Evolutionary conservation across 371 early-diverging fungal species (phyloP).

Genomic region (Lichtheimia ramosa): DNA sequence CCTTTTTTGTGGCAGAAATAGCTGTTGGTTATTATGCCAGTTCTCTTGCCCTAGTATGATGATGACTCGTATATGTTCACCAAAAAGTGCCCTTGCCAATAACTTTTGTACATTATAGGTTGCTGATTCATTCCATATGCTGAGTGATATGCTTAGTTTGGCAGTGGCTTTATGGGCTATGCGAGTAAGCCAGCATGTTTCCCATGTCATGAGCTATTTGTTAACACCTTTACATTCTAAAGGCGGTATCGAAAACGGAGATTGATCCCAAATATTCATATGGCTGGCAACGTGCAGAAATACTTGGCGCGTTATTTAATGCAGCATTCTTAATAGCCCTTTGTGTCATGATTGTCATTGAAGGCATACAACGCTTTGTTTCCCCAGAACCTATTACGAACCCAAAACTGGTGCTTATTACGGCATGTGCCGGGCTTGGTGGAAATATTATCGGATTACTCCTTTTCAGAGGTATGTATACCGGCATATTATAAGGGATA

Average conservation of each 20-base stretch:
- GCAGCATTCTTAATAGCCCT: conserved; percentile 87
- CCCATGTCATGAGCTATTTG: no score
- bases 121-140: conserved; percentile 95
- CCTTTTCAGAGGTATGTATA: conserved; percentile 68
- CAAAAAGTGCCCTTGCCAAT: background rate
- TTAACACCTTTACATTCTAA: background rate
- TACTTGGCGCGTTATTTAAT: conserved; percentile 90
- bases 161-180: conserved; percentile 88
- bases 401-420: conserved; percentile 78
- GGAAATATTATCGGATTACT: conserved; percentile 84
- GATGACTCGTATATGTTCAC: no score
- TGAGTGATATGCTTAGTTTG: conserved; percentile 82
- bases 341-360: conserved; percentile 85
- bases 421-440: conserved; percentile 80
- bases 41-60: conserved; percentile 75
- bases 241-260: conserved; percentile 37
- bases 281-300: conserved; percentile 92
- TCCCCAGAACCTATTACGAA: conserved; percentile 64
- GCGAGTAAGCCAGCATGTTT: conserved; percentile 48
- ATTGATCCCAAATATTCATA: conserved; percentile 73
- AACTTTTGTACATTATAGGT: conserved; percentile 28
- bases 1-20: conserved; percentile 79
- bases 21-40: conserved; percentile 73
- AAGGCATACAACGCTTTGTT: conserved; percentile 86
- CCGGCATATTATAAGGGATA: background rate